Evolutionary conservation across 2,329 filamentous ascomycete genomes (phyloP).

Genomic region (Botrytis pseudocinerea): DNA sequence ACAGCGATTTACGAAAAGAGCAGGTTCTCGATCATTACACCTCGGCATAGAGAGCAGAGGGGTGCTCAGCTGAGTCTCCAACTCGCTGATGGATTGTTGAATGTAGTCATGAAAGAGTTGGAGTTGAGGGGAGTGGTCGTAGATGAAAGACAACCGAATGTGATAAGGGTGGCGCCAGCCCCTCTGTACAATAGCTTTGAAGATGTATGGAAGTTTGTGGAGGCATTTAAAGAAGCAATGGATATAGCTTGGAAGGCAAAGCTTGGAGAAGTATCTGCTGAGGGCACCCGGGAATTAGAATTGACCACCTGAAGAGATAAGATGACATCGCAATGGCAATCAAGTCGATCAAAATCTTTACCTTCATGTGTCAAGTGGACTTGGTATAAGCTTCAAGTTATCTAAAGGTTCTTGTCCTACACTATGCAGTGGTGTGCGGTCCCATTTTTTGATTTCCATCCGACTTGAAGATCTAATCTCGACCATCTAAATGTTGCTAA

Average conservation of each 20-base stretch:
- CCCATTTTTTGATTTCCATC: not conserved
- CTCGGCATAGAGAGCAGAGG: slow-evolving; percentile 60
- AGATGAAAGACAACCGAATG: slow-evolving; percentile 74
- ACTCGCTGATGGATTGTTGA: slow-evolving; percentile 60
- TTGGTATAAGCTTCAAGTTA: not conserved
- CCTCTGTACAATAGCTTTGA: slow-evolving; percentile 72
- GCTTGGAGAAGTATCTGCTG: slow-evolving; percentile 6
- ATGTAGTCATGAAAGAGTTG: slow-evolving; percentile 60
- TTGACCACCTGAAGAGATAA: slow-evolving; percentile 8
- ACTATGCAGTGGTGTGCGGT: not conserved
- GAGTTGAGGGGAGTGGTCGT: slow-evolving; percentile 65
- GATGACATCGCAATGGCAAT: not conserved
- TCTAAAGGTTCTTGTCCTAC: not conserved
- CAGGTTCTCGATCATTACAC: slow-evolving; percentile 64
- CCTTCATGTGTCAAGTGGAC: not conserved
- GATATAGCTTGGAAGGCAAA: slow-evolving; percentile 33
- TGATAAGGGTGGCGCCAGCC: slow-evolving; percentile 71
- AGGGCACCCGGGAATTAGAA: slow-evolving; percentile 22
- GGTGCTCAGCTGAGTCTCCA: slow-evolving; percentile 73
- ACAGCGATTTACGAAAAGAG: slow-evolving; percentile 38
- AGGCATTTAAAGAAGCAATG: slow-evolving; percentile 45
- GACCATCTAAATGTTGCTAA: not conserved
- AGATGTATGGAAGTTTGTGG: slow-evolving; percentile 63
- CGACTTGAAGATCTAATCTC: not conserved
- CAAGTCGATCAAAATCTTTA: not conserved